These are phyloP conservation scores for Penicillium paradoxum DNA, from an alignment of 495 filamentous ascomycete genomes.

Conservation along the genomic window DNA sequence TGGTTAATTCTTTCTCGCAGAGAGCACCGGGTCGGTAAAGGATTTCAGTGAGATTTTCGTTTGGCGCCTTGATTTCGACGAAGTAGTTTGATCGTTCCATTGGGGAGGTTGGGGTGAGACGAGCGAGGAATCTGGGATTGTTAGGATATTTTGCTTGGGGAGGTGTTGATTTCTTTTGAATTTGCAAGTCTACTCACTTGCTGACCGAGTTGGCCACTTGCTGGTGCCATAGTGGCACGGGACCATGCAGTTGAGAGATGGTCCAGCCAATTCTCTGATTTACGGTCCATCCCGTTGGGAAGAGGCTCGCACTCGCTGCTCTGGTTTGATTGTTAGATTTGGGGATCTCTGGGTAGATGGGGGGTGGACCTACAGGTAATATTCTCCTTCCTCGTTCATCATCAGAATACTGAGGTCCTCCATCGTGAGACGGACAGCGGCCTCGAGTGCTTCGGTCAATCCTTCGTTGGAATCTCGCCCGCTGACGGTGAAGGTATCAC, in stretches of 20 bases:
- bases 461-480: constrained; percentile 23
- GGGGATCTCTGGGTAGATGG: background rate
- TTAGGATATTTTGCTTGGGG: background rate
- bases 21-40: constrained; percentile 34
- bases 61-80: constrained; percentile 42
- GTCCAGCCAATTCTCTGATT: constrained; percentile 51
- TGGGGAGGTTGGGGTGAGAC: constrained; percentile 39
- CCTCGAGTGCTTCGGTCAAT: constrained; percentile 45
- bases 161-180: background rate
- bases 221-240: constrained; percentile 51
- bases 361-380: constrained; percentile 43
- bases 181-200: constrained; percentile 42
- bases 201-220: constrained; percentile 48
- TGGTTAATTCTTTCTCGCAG: constrained; percentile 27
- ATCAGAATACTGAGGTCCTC: constrained; percentile 54
- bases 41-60: constrained; percentile 40
- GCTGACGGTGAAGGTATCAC: constrained; percentile 42
- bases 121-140: constrained; percentile 41
- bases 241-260: constrained; percentile 47
- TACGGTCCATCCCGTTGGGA: constrained; percentile 54
- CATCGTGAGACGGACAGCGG: constrained; percentile 53
- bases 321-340: constrained; percentile 19
- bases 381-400: constrained; percentile 44
- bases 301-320: constrained; percentile 53
- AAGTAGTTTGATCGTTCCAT: constrained; percentile 56